Conservation (phyloP, 2,329 filamentous ascomycete species). For the Phaeomoniella chlamydospora region DNA sequence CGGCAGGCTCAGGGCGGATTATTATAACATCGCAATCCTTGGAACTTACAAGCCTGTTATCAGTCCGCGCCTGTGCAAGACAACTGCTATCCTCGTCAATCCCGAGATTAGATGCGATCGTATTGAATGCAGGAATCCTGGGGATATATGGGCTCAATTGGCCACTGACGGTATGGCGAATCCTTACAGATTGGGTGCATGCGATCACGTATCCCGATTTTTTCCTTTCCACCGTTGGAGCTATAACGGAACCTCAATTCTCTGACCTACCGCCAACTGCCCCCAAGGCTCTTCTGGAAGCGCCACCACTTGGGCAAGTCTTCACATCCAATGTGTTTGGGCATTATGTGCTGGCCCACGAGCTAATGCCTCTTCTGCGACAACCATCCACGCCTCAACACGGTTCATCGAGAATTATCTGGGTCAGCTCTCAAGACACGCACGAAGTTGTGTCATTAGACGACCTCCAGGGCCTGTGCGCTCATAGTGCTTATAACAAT, state of each 20-base stretch:
- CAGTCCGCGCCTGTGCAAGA: conserved; percentile 38
- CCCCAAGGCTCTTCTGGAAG: conserved; percentile 13
- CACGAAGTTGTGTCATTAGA: conserved; percentile 40
- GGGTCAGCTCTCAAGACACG: conserved; percentile 74
- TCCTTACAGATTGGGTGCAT: conserved; percentile 50
- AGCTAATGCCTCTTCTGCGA: conserved; percentile 59
- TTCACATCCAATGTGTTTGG: conserved; percentile 92
- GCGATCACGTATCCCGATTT: conserved; percentile 63
- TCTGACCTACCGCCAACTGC: conserved; percentile 1
- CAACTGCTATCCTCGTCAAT: conserved; percentile 33
- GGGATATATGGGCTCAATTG: conserved; percentile 74
- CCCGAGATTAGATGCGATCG: conserved; percentile 60
- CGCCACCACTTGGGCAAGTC: conserved; percentile 58
- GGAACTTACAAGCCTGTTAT: conserved; percentile 41
- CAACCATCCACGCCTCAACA: conserved; percentile 24
- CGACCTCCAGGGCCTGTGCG: conserved; percentile 63
- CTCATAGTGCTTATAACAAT: conserved; percentile 60
- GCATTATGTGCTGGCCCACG: conserved; percentile 79
- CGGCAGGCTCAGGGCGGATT: conserved; percentile 26
- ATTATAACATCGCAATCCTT: conserved; percentile 41
- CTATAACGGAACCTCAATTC: conserved; percentile 39
- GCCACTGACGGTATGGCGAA: conserved; percentile 38
- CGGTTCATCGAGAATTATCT: conserved; percentile 52
- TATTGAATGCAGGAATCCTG: conserved; percentile 81
- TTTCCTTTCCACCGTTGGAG: conserved; percentile 50